Percentiles rank a stretch among this genome's conserved stretches.
Evolutionary conservation across 2,329 filamentous ascomycete species (phyloP).

Genomic region (Fusarium compactum): DNA sequence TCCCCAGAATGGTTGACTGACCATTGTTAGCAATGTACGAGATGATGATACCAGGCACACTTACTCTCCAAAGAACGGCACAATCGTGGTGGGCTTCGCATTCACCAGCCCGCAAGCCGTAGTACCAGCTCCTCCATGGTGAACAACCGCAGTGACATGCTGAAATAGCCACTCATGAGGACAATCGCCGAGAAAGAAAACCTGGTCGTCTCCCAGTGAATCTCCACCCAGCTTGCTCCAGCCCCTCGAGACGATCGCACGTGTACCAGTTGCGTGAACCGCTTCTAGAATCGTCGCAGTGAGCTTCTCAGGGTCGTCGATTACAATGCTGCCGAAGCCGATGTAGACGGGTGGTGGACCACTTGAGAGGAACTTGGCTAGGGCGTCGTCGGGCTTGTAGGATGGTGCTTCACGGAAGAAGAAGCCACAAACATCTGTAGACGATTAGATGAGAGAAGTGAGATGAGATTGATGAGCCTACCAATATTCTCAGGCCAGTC

Average conservation of each 20-base stretch:
- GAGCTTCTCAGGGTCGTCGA: slow-evolving; percentile 74
- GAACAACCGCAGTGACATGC: slow-evolving; percentile 71
- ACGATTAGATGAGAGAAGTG: background rate
- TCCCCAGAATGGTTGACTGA: slow-evolving; percentile 38
- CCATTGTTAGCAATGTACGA: rapidly evolving
- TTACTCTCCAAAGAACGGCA: slow-evolving; percentile 75
- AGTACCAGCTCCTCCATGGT: slow-evolving; percentile 80
- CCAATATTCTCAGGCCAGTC: slow-evolving; percentile 74
- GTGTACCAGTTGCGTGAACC: slow-evolving; percentile 69
- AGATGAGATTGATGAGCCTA: slow-evolving; percentile 28
- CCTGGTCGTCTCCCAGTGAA: slow-evolving; percentile 61
- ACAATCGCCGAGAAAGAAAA: slow-evolving; percentile 77
- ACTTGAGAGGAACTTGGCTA: slow-evolving; percentile 66
- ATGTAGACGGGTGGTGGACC: slow-evolving; percentile 75
- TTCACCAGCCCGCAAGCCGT: slow-evolving; percentile 77
- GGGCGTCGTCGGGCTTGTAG: slow-evolving; percentile 66
- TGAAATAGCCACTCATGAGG: slow-evolving; percentile 82
- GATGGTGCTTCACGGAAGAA: slow-evolving; percentile 69
- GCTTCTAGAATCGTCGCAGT: slow-evolving; percentile 76
- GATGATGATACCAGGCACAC: rapidly evolving
- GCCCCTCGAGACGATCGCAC: slow-evolving; percentile 77
- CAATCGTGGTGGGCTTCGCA: slow-evolving; percentile 75
- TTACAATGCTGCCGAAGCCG: slow-evolving; percentile 78
- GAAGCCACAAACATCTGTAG: slow-evolving; percentile 69
- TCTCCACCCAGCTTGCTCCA: slow-evolving; percentile 76